Base-by-base conservation (phyloP, 139 green algal species). In the Spirogloea muscicola region DNA sequence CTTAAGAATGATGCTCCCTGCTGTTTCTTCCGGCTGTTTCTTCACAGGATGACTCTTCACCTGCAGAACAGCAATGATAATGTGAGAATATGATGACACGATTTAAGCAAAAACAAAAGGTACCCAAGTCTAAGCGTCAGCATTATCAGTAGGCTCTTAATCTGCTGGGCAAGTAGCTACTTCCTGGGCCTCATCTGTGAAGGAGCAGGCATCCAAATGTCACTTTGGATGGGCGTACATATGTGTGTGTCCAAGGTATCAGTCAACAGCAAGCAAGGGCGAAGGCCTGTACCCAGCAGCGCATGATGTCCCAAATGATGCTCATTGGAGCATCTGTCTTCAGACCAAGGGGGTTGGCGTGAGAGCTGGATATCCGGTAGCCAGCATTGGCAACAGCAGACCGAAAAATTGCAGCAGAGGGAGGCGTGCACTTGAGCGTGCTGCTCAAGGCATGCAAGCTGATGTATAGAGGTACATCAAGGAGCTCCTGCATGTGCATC, bases 281-380 rank as follows among this genome's bases (percentile, higher is more conserved):
- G n/a, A n/a, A n/a, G n/a, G 40, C 10, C 10, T 38, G 73, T 5
- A 95, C 84, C 94, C 94, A 98, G 78, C 80, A 89, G 18, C 91
- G 81, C 77, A 88, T 81, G 39, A 88, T 84, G 49, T 96, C 91
- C 91, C 91, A 93, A 3, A 97, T 51, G 0, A 94, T 88, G 0
- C 71, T 29, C 40, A 83, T 83, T 2, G 94, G 94, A 10, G 94
- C 94, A 63, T 97, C 88, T 0, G 94, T 98, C 75, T 99, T 99
- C 7, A 97, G 25, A 1, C 87, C 94, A 41, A 95, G 82, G 2
- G 91, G 90, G 52, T 91, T 95, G 52, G 86, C 84, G 81, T 99
- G 94, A 21, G 88, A 91, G 7, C 63, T 65, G 1, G 86, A 94
- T 31, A 95, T 90, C 7, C 89, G 84, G 84, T 84, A 89, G 29